Evolutionary conservation across 1,284 basidiomycete genomes (phyloP).

Genomic region (Cryptococcus jaspeensis): DNA sequence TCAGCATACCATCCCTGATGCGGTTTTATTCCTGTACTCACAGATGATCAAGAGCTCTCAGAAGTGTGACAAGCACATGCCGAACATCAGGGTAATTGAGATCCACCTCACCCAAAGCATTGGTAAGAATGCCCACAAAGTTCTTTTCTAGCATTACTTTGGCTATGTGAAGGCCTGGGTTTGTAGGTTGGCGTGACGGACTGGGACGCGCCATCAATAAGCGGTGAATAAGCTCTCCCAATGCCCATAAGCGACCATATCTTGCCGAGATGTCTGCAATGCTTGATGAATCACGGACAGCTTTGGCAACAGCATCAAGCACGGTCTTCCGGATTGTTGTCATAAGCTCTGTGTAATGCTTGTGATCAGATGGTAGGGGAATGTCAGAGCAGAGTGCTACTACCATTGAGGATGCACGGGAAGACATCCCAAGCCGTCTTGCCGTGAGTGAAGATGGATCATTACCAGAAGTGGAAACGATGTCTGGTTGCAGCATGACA

Average conservation of each 20-base stretch:
- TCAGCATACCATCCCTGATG: slow-evolving; percentile 7
- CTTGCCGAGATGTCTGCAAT: slow-evolving; percentile 69
- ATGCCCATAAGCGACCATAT: slow-evolving; percentile 84
- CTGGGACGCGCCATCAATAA: slow-evolving; percentile 74
- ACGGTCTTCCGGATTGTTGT: slow-evolving; percentile 85
- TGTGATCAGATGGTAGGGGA: slow-evolving; percentile 59
- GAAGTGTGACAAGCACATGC: slow-evolving; percentile 75
- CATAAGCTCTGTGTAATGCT: slow-evolving; percentile 74
- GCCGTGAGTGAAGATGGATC: slow-evolving; percentile 2
- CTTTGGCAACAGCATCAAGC: slow-evolving; percentile 80
- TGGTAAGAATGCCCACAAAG: slow-evolving; percentile 86
- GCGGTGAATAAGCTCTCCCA: slow-evolving; percentile 84
- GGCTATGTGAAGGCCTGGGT: slow-evolving; percentile 83
- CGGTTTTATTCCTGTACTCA: slow-evolving; percentile 52
- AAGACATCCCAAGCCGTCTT: slow-evolving; percentile 60
- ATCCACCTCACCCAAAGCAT: slow-evolving; percentile 87
- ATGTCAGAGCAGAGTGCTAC: slow-evolving; percentile 89
- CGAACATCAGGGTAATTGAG: slow-evolving; percentile 93
- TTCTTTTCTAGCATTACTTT: slow-evolving; percentile 99
- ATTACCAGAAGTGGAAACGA: slow-evolving; percentile 5
- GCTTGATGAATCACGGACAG: slow-evolving; percentile 73
- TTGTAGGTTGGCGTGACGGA: slow-evolving; percentile 64
- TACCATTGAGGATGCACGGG: slow-evolving; percentile 86
- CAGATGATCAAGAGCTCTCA: slow-evolving; percentile 88
- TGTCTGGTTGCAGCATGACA: slow-evolving; percentile 58